These are phyloP conservation scores for Triticum dicoccoides DNA, from an alignment of 176 grass and related monocot species.

Conservation along the genomic window DNA sequence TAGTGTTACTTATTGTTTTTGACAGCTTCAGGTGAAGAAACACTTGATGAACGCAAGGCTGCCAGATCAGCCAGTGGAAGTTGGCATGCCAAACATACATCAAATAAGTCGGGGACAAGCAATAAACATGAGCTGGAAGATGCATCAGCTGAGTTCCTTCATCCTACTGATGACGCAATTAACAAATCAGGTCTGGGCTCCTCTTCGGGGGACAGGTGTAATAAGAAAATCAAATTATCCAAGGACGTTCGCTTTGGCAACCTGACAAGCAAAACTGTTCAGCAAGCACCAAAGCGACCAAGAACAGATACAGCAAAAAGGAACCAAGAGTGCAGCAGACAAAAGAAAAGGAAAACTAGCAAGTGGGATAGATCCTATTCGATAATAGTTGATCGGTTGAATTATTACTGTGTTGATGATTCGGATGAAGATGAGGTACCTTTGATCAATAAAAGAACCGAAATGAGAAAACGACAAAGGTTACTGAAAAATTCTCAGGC, in stretches of 20 bases:
- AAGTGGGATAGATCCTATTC: constrained; percentile 33
- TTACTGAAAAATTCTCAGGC: constrained; percentile 25
- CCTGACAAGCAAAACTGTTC: not conserved
- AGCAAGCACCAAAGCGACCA: constrained; percentile 35
- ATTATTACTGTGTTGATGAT: constrained; percentile 39
- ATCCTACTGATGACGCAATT: not conserved
- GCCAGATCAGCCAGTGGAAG: constrained; percentile 24
- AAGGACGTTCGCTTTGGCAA: constrained; percentile 22
- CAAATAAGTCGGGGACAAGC: constrained; percentile 13
- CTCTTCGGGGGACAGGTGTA: constrained; percentile 22
- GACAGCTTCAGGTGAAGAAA: constrained; percentile 33
- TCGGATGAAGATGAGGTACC: constrained; percentile 50
- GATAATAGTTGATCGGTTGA: constrained; percentile 38
- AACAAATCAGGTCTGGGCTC: constrained; percentile 27
- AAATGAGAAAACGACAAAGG: constrained; percentile 49
- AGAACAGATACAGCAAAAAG: constrained; percentile 28
- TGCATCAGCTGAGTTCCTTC: constrained; percentile 20
- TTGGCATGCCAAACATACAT: constrained; percentile 21
- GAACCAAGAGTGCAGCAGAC: constrained; percentile 27
- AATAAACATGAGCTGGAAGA: constrained; percentile 28
- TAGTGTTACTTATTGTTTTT: constrained; percentile 20
- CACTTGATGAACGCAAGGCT: constrained; percentile 26
- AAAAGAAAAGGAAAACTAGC: constrained; percentile 47
- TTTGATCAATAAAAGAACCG: constrained; percentile 63
- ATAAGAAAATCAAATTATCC: constrained; percentile 46